Conservation (phyloP, 1,284 basidiomycete genomes). For the Leccinum subfulvum region DNA sequence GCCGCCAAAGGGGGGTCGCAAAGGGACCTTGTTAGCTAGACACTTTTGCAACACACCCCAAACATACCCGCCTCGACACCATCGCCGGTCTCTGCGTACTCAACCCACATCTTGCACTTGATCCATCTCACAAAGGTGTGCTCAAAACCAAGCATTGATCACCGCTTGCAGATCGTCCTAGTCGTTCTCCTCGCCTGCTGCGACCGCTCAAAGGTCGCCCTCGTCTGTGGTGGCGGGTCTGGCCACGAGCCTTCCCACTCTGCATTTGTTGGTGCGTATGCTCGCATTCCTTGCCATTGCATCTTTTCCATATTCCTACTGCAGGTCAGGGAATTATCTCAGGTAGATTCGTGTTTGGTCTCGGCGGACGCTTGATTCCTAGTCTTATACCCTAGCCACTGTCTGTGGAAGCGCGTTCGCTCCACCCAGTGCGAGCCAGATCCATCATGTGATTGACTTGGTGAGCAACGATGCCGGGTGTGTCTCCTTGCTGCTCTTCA, state of each 20-base stretch:
- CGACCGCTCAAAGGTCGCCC: conserved; percentile 68
- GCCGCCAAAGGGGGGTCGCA: conserved; percentile 5
- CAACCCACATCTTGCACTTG: conserved; percentile 71
- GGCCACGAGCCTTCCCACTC: conserved; percentile 91
- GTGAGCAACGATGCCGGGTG: conserved; percentile 78
- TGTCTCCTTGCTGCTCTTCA: conserved; percentile 21
- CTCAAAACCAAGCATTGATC: background rate
- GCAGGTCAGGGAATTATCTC: conserved; percentile 77
- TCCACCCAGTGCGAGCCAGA: conserved; percentile 83
- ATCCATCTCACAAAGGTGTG: conserved; percentile 65
- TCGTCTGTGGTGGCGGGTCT: conserved; percentile 88
- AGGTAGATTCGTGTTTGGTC: conserved; percentile 39
- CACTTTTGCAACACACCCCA: conserved; percentile 68
- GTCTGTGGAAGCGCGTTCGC: conserved; percentile 88
- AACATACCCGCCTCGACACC: conserved; percentile 54
- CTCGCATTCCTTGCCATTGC: background rate
- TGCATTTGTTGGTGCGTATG: conserved; percentile 68
- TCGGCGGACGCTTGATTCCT: background rate
- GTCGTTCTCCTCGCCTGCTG: conserved; percentile 52
- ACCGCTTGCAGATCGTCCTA: conserved; percentile 29
- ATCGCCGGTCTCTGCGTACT: conserved; percentile 69
- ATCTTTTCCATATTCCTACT: background rate
- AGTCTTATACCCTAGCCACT: conserved; percentile 51
- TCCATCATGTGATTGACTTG: conserved; percentile 76
- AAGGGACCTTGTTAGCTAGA: conserved; percentile 44